Base-by-base conservation (phyloP, 805 yeast genomes). In the Wickerhamiella cacticola region DNA sequence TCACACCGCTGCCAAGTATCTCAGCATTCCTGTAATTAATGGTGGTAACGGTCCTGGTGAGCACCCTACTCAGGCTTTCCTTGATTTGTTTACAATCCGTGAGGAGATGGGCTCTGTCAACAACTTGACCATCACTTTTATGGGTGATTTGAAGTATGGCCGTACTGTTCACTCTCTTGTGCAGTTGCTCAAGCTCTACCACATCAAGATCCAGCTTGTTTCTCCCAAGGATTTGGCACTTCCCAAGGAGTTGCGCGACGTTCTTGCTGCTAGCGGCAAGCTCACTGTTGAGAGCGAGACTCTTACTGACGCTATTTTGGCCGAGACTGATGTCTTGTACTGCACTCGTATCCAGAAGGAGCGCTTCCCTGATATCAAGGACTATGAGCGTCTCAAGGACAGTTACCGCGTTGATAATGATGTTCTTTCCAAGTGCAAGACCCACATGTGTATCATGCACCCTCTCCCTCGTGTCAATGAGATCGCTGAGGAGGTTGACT, bases 321-420 rank as follows among this genome's bases (percentile, higher is more conserved):
- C 94, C 44, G 78, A 76, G 60, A 82, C 96, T 24, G 99, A 92
- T 66, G 96, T 92, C 42, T 73, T 92, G 59, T 92, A 92, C 78
- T 89, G 96, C 69, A 92, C 99, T 48, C 81, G 99, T 71, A 89
- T 92, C 48, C 99, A 92, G 70, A 87, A 86, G 71, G 99, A 92
- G 72, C 79, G 99, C 70, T 94, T 92, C 67, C 69, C 73, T 46
- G 79, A 79, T 63, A 72, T 68, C 57, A 79, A 69, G 43, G 83
- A 87, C 63, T 92, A 86, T 69, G 81, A 82, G 66, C 75, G 89
- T 62, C 77, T 89, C 63, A 88, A 87, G 75, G 94, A 89, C 65
- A 74, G 84, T 9, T 92, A 87, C 68, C 76, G 86, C 62, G 92
- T 92, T 52, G 96, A 92, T 71, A 89, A 89, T 76, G 80, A 75